Conservation (phyloP, 495 filamentous ascomycete genomes). For the Pyrenula massariospora region DNA sequence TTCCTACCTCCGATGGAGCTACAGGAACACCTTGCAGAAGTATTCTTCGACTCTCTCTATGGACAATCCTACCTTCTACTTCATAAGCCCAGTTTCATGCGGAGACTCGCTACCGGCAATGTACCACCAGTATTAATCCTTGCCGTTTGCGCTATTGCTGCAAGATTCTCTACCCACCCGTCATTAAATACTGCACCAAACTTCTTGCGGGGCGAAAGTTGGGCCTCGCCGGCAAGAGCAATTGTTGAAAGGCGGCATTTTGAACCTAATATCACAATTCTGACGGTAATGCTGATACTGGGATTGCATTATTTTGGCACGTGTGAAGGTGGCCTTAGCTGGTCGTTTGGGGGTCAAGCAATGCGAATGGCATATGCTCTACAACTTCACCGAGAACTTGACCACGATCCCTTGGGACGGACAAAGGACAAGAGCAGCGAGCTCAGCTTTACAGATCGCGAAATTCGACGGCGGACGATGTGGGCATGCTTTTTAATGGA, state of each 20-base stretch:
- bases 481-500: conserved; percentile 98
- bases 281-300: conserved; percentile 78
- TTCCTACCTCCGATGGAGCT: conserved; percentile 78
- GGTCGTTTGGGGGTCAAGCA: conserved; percentile 90
- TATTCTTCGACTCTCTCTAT: conserved; percentile 94
- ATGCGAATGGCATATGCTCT: conserved; percentile 94
- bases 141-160: conserved; percentile 84
- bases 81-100: conserved; percentile 94
- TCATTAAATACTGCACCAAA: conserved; percentile 70
- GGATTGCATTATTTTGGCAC: conserved; percentile 94
- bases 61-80: conserved; percentile 92
- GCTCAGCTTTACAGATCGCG: conserved; percentile 81
- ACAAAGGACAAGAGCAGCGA: conserved; percentile 51
- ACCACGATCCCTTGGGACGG: conserved; percentile 60
- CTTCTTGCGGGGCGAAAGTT: conserved; percentile 83
- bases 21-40: conserved; percentile 86
- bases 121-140: conserved; percentile 81
- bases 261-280: conserved; percentile 88
- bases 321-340: conserved; percentile 89
- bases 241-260: conserved; percentile 81
- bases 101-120: conserved; percentile 55
- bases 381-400: conserved; percentile 88
- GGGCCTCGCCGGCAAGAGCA: conserved; percentile 73
- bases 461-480: conserved; percentile 89
- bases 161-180: conserved; percentile 91